Conservation (phyloP, 805 yeast genomes). For the Saccharomycopsis sp. region DNA sequence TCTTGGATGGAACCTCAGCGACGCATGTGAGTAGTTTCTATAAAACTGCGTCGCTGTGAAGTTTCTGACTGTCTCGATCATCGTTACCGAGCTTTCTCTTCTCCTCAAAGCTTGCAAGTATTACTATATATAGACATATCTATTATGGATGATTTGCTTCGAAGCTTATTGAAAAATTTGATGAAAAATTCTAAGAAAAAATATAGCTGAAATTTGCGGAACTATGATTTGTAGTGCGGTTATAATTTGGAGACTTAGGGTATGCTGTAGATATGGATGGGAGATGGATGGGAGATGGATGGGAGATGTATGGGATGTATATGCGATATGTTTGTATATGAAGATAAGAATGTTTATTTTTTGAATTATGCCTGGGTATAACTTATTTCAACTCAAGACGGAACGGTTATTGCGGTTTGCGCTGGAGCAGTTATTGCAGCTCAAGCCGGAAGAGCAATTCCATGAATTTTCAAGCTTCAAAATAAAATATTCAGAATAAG, state of each 20-base stretch:
- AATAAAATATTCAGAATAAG: too few species aligned
- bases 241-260: background rate
- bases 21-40: constrained; percentile 19
- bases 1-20: constrained; percentile 37
- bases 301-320: too few species aligned
- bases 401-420: too few species aligned
- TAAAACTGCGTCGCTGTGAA: background rate
- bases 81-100: background rate
- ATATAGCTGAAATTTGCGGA: background rate
- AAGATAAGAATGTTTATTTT: too few species aligned
- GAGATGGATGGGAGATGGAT: too few species aligned
- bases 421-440: too few species aligned
- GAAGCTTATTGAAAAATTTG: background rate
- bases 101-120: background rate
- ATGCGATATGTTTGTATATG: too few species aligned
- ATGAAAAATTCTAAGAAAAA: background rate
- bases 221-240: background rate
- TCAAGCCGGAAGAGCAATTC: too few species aligned
- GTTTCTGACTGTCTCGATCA: background rate
- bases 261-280: background rate
- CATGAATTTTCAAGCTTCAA: too few species aligned
- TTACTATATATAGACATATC: too few species aligned
- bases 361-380: too few species aligned
- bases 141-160: background rate
- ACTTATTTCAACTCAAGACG: too few species aligned